Evolutionary conservation across 2,329 filamentous ascomycete genomes (phyloP), one percentile per base, ranked within the genome.

Genomic region (Alternaria sp.): DNA sequence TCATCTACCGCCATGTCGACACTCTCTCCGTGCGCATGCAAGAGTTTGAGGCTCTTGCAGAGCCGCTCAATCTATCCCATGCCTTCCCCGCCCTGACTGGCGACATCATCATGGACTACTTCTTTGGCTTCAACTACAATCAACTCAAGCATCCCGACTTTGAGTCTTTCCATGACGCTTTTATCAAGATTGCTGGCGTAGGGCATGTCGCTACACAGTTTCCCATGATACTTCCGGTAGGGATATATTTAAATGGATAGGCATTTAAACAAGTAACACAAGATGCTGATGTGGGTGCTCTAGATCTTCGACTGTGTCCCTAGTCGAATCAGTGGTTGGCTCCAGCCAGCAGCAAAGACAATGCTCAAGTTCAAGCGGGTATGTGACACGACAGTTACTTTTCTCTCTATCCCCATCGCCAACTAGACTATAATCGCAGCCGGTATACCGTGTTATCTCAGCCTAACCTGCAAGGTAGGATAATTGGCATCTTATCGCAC

Each of bases 101-200:
- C 31, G 81, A 83, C 31, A 76, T 82, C 42, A 80, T 83, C 61
- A 80, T 79, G 58, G 73, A 80, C 51, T 82, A 81, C 57, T 75
- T 74, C 60, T 75, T 75, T 45, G 73, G 74, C 11, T 73, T 76
- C 65, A 74, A 75, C 56, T 72, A 74, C 34, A 61, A 52, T 11
- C 72, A 74, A 45, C 67, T 75, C 54, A 72, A 73, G 58, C 58
- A 74, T 28, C 71, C 73, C 0, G 64, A 72, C n/a, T 77, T 76
- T 49, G 66, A 69, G 5, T 74, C 71, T 2, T 77, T 76, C 48
- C 73, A 76, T 34, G 72, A 74, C 31, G 73, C 73, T 0, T 77
- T 77, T 52, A 65, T 72, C 51, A 72, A 69, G 49, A 67, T 76
- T 59, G 72, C 65, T 2, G 66, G 63, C 2, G 70, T 68, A 13